These are phyloP conservation scores for Penicillium freii DNA, from an alignment of 2,329 filamentous ascomycete species.

Conservation along the genomic window DNA sequence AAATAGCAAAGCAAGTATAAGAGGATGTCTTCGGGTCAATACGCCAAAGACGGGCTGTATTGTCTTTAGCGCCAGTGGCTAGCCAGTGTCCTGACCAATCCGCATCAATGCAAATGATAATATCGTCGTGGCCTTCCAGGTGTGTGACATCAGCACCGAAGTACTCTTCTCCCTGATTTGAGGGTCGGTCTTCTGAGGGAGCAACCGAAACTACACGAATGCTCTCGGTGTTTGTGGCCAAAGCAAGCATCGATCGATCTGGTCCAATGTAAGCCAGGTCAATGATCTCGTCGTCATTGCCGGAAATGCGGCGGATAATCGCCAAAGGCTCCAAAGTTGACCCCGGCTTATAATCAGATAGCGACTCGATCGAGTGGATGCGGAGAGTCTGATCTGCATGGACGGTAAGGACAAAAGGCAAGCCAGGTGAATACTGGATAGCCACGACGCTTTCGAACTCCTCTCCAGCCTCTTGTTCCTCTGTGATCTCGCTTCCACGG, in stretches of 20 bases:
- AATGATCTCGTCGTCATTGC: conserved; percentile 96
- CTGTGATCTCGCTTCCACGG: conserved; percentile 74
- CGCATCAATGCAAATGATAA: conserved; percentile 88
- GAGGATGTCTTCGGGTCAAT: conserved; percentile 73
- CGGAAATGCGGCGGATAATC: conserved; percentile 76
- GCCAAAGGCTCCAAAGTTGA: conserved; percentile 57
- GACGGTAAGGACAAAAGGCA: conserved; percentile 73
- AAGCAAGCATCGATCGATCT: conserved; percentile 75
- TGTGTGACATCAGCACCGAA: conserved; percentile 88
- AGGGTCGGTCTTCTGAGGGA: conserved; percentile 30
- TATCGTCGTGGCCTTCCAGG: conserved; percentile 88
- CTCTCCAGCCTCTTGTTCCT: conserved; percentile 62
- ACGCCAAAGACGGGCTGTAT: conserved; percentile 86
- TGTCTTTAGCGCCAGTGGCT: conserved; percentile 94
- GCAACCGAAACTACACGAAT: conserved; percentile 77
- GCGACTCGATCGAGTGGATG: conserved; percentile 60
- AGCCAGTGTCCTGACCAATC: conserved; percentile 99
- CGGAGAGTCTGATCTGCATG: conserved; percentile 87
- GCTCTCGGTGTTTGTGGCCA: conserved; percentile 94
- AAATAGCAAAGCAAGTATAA: conserved; percentile 75
- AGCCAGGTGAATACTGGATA: conserved; percentile 62
- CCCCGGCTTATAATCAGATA: conserved; percentile 37
- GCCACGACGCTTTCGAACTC: conserved; percentile 69
- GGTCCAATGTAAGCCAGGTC: conserved; percentile 83
- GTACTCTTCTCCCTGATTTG: conserved; percentile 52